Conservation (phyloP, 805 yeast species). For the Metschnikowia bowlesiae region DNA sequence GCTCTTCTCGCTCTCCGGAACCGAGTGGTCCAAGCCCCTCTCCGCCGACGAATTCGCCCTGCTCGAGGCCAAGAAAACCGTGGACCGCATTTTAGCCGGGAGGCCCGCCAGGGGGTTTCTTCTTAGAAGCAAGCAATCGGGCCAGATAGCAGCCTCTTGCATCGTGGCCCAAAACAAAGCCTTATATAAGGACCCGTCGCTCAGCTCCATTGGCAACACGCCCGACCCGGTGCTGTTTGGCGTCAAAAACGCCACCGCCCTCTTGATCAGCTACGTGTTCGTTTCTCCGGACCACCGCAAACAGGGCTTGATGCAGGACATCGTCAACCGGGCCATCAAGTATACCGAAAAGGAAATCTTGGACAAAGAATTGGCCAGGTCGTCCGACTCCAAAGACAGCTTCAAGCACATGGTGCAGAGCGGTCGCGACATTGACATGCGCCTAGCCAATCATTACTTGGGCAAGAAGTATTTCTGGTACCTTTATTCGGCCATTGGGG, state of each 20-base stretch:
- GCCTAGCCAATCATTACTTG: conserved; percentile 31
- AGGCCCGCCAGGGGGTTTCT: conserved; percentile 23
- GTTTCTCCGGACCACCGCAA: conserved; percentile 23
- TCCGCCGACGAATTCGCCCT: conserved; percentile 23
- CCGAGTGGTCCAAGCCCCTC: conserved; percentile 22
- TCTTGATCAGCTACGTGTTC: conserved; percentile 26
- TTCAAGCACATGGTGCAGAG: conserved; percentile 30
- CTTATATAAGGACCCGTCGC: conserved; percentile 24
- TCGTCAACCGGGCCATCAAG: conserved; percentile 26
- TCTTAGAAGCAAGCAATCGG: conserved; percentile 19
- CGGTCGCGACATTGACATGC: conserved; percentile 25
- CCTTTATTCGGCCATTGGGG: conserved; percentile 72
- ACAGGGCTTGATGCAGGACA: conserved; percentile 26
- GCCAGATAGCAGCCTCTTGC: conserved; percentile 21
- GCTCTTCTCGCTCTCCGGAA: conserved; percentile 21
- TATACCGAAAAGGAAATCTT: conserved; percentile 29
- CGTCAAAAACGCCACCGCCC: conserved; percentile 25
- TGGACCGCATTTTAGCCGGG: conserved; percentile 16
- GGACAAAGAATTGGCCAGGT: conserved; percentile 20
- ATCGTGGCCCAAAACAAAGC: conserved; percentile 25
- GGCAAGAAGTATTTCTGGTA: conserved; percentile 36
- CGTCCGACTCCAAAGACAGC: conserved; percentile 23
- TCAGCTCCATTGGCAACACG: conserved; percentile 18
- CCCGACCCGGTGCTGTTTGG: conserved; percentile 33
- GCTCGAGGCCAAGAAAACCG: conserved; percentile 12